phyloP scores from a whole-genome alignment of 2,329 filamentous ascomycete genomes.

The Corinectria fuckeliana region DNA sequence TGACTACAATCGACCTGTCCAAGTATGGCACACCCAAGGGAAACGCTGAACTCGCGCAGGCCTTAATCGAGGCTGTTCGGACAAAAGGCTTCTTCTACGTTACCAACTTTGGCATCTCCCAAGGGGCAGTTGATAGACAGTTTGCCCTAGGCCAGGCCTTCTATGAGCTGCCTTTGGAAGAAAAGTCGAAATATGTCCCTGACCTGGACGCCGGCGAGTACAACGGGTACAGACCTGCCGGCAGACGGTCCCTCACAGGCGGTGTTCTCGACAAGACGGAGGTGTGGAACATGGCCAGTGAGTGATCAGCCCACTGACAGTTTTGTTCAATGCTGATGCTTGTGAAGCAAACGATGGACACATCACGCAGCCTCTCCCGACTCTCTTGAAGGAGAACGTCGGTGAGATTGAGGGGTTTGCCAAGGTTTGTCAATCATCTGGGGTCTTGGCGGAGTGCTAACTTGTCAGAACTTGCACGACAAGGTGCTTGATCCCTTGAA shows the following conservation, averaged over 20 bases:
- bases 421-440: constrained; percentile 10
- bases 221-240: constrained; percentile 61
- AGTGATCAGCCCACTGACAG: too few species aligned
- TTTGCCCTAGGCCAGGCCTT: constrained; percentile 66
- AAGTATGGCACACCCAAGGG: constrained; percentile 43
- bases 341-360: constrained; percentile 38
- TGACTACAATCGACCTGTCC: constrained; percentile 44
- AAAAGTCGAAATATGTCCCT: constrained; percentile 63
- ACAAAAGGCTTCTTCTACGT: constrained; percentile 47
- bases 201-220: constrained; percentile 60
- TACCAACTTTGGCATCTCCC: constrained; percentile 65
- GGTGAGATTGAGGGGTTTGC: constrained; percentile 24
- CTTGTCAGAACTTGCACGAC: constrained; percentile 51
- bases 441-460: background rate
- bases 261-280: constrained; percentile 50
- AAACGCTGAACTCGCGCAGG: constrained; percentile 38
- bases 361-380: constrained; percentile 22
- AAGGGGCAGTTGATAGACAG: constrained; percentile 63
- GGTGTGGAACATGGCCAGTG: constrained; percentile 49
- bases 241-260: constrained; percentile 42
- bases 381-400: constrained; percentile 14
- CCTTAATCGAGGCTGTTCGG: constrained; percentile 43
- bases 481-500: constrained; percentile 64
- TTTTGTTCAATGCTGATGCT: too few species aligned
- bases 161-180: constrained; percentile 58